Base-by-base conservation (phyloP, 306 rosid genomes). In the Potentilla sterilis region DNA sequence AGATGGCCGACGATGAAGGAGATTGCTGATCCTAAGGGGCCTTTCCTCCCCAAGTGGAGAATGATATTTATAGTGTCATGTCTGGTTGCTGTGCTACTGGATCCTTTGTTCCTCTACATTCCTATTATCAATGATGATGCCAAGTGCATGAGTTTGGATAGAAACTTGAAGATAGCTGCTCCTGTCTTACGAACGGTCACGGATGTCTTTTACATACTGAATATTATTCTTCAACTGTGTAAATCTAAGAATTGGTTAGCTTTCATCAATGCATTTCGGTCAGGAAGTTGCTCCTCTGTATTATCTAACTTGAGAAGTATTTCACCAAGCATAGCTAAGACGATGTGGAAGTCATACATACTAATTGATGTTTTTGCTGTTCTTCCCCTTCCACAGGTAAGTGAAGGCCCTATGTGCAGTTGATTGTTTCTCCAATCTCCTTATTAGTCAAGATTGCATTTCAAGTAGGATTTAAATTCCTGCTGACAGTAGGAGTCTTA, bases 51-150 rank as follows among this genome's bases (percentile, higher is more conserved):
- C 7, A 15, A 5, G 32, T 76, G 78, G 81, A 77, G 77, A 16
- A 73, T n/a, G 37, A 61, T 83, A 69, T 83, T 83, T 67, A 40
- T 77, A 43, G 21, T 57, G 14, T 72, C 84, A 37, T 80, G 82
- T 65, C 44, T 80, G 32, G 37, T 80, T 69, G 82, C 87, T 24
- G 84, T 83, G n/a, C 73, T 55, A 1, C 28, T 74, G 43, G 84
- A 84, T 74, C 84, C 80, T 12, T 41, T 84, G 67, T 84, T 84
- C 80, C 64, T 84, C 28, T 84, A 84, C 69, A 52, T 84, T 54
- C 69, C 81, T 1, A 69, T 78, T 22, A 49, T 84, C 8, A n/a
- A 74, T 4, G 67, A 77, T 19, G 2, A n/a, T 1, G 14, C 46
- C 9, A 80, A 77, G 73, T 84, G 87, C 32, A 72, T 80, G 63